Base-by-base conservation (phyloP, 2,329 filamentous ascomycete species). In the Zymoseptoria brevis region DNA sequence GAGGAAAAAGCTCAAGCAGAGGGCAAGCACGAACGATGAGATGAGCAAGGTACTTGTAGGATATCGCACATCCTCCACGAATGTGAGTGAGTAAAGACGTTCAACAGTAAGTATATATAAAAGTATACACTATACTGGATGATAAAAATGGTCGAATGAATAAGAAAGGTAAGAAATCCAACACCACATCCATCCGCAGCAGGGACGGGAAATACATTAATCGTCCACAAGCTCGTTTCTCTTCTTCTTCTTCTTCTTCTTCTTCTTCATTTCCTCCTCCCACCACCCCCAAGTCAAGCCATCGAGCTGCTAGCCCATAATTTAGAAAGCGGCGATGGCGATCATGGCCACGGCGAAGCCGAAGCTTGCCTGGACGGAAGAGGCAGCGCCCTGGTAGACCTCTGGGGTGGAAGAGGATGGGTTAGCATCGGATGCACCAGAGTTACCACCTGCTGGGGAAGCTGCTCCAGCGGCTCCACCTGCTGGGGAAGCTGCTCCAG, bases 331-430 rank as follows among this genome's bases (percentile, higher is more conserved):
- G 56, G 77, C 70, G 64, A 75, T 71, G 58, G 74, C 75, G 41
- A 75, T 64, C 62, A 74, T 76, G 19, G 73, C 72, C 50, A 74
- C 70, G 49, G 67, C 66, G 8, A 72, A 64, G 60, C 75, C 75
- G 49, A 69, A 74, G 68, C 73, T 70, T 62, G 75, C 68, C 53
- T 75, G 68, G 29, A 68, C 48, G 51, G 70, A 64, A 62, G 67
- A 51, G 51, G 66, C 66, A 19, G 62, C 61, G 54, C 62, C 63
- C 35, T 65, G 64, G 45, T 61, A 61, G 50, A 64, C 26, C 6
- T 59, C 60, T 49, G 64, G 59, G 51, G 58, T 49, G 53, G 35
- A 45, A 16, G 35, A 45, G 5, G 35, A 16, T 1, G 35, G 35
- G 13, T 41, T 13, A 6, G 35, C 11, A 16, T 11, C 13, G 11